Evolutionary conservation across 2,329 filamentous ascomycete genomes (phyloP), one percentile per base, ranked within the genome.

Genomic region (Microdochium trichocladiopsis): DNA sequence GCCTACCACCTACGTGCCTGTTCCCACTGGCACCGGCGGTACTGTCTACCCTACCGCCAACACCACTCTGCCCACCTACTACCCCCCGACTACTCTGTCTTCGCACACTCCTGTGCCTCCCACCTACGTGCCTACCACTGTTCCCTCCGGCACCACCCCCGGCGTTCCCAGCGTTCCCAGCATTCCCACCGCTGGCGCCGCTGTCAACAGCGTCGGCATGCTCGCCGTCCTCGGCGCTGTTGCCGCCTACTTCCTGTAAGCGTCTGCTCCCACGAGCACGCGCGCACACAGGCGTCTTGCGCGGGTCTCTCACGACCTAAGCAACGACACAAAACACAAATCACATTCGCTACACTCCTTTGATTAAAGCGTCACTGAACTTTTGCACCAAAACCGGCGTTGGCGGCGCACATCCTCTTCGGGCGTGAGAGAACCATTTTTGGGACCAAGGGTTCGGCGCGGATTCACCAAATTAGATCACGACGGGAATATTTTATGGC

Each of bases 181-280:
- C 47, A 48, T 48, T 23, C 47, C 47, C 47, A 25, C 23, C 8
- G 47, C 47, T 14, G 47, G 47, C 25, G 47, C 47, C 23, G 47
- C 47, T 28, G 47, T 21, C 47, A 48, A 48, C 47, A 28, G 47
- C 47, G 23, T 48, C n/a, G 23, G 23, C 23, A 25, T 48, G 47
- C 47, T 48, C 23, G 47, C 47, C 47, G 23, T 48, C 23, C 23
- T 28, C 47, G 47, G 47, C 14, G 47, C 47, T 21, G 25, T 23
- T 14, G 47, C 47, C 47, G 47, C 47, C 22, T 48, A 48, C 47
- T 25, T 48, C 23, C 47, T 48, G 25, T 48, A 48, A 48, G 14
- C 41, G 41, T 12, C 41, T 18, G n/a, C 9, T 12, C 18, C 5
- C 11, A 21, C 9, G 8, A 18, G 36, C n/a, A 45, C 21, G 14